Evolutionary conservation across 768 basidiomycete species (phyloP).

Genomic region (Podaxis sp.): DNA sequence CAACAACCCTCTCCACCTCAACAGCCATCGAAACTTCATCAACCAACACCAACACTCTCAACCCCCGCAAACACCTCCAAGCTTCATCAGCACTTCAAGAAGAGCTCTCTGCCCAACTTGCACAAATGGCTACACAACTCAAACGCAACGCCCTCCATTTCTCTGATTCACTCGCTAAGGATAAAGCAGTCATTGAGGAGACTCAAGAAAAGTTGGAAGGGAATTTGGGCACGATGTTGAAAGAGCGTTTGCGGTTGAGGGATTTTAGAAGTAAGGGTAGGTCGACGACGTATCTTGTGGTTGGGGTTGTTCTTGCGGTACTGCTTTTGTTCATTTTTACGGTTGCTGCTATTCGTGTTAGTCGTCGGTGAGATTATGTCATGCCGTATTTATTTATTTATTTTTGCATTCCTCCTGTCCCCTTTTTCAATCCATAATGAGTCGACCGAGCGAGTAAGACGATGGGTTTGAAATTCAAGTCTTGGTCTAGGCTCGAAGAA

Average conservation of each 20-base stretch:
- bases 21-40: conserved; percentile 32
- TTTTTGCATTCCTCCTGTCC: too few relatives aligned
- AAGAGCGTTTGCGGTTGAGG: conserved; percentile 55
- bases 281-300: conserved; percentile 67
- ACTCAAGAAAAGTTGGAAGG: conserved; percentile 71
- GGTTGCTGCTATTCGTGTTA: conserved; percentile 67
- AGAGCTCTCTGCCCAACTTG: conserved; percentile 69
- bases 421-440: too few relatives aligned
- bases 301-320: conserved; percentile 63
- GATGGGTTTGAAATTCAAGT: too few relatives aligned
- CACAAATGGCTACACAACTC: conserved; percentile 84
- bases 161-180: conserved; percentile 63
- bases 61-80: conserved; percentile 22
- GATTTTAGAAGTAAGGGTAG: conserved; percentile 61
- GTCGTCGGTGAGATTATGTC: not conserved
- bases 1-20: conserved; percentile 19
- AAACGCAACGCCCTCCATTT: conserved; percentile 82
- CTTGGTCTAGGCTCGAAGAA: too few relatives aligned
- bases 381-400: too few relatives aligned
- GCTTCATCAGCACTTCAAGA: conserved; percentile 66
- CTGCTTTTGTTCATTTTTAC: conserved; percentile 64
- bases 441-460: too few relatives aligned
- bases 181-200: conserved; percentile 63
- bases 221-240: conserved; percentile 66
- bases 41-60: not conserved